Percentiles rank a stretch among this genome's conserved stretches.
phyloP scores from a whole-genome alignment of 768 basidiomycete genomes.

The Boletellus ananas region DNA sequence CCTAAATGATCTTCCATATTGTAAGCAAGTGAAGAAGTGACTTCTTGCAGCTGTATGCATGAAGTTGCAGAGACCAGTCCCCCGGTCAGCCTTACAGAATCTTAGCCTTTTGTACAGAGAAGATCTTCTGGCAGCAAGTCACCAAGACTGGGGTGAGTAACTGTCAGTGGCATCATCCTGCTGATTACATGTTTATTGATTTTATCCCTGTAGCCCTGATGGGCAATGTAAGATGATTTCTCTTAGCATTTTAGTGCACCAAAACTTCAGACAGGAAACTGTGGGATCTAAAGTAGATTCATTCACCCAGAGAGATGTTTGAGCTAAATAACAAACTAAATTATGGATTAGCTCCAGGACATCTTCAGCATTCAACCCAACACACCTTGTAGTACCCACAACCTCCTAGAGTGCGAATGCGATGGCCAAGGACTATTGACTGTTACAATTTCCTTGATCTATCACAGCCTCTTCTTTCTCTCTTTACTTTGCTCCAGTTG shows the following conservation, averaged over 20 bases:
- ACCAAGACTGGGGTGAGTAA: slow-evolving; percentile 90
- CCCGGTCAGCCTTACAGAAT: slow-evolving; percentile 75
- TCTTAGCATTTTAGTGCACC: slow-evolving; percentile 1
- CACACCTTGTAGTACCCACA: slow-evolving; percentile 88
- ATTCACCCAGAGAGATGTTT: slow-evolving; percentile 81
- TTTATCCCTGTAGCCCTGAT: slow-evolving; percentile 52
- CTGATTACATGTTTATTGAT: slow-evolving; percentile 7
- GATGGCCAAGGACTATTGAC: slow-evolving; percentile 27
- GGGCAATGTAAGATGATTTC: slow-evolving; percentile 48
- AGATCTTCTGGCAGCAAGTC: slow-evolving; percentile 91
- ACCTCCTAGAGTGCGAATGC: slow-evolving; percentile 81
- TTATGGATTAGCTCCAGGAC: slow-evolving; percentile 65
- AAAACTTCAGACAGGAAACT: slow-evolving; percentile 31
- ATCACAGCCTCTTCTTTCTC: no score
- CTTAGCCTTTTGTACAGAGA: slow-evolving; percentile 46
- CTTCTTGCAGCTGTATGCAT: background rate
- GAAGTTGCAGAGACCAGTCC: slow-evolving; percentile 47
- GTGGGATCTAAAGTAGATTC: slow-evolving; percentile 72
- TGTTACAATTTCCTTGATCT: no score
- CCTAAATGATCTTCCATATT: slow-evolving; percentile 53
- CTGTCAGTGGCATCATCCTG: slow-evolving; percentile 47
- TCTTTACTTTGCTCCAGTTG: no score
- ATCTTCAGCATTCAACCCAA: slow-evolving; percentile 84
- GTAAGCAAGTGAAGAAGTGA: slow-evolving; percentile 46
- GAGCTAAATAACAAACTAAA: slow-evolving; percentile 19